A percentile compares a stretch with the other conserved stretches of the same genome.
Evolutionary conservation across 495 filamentous ascomycete species (phyloP).

Genomic region (Oleoguttula mirabilis): DNA sequence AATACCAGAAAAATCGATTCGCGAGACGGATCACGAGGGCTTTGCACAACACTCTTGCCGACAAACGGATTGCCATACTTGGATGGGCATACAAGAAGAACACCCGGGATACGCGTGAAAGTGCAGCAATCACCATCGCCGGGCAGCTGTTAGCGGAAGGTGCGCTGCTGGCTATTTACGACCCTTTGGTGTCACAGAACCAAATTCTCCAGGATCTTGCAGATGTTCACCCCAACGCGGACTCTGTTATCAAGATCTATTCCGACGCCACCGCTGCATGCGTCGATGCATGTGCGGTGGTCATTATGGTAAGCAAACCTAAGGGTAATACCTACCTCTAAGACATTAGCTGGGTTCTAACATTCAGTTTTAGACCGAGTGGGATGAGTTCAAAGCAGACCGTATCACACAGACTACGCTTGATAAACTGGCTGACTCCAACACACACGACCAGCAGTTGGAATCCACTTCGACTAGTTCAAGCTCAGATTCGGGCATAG

Average conservation of each 20-base stretch:
- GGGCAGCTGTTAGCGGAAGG: constrained; percentile 49
- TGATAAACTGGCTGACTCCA: no score
- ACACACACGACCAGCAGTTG: no score
- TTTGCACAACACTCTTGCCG: constrained; percentile 55
- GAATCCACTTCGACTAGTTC: neutral
- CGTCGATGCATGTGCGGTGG: constrained; percentile 40
- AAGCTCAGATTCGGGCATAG: neutral
- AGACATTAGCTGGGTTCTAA: no score
- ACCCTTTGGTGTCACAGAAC: constrained; percentile 48
- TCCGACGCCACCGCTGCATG: constrained; percentile 40
- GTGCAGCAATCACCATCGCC: constrained; percentile 56
- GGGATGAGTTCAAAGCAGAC: constrained; percentile 46
- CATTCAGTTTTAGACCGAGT: constrained; percentile 55
- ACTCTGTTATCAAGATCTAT: constrained; percentile 27
- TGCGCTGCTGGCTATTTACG: constrained; percentile 60
- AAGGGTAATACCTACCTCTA: no score
- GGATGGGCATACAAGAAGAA: constrained; percentile 78
- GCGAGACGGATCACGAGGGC: constrained; percentile 49
- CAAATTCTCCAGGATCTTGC: constrained; percentile 35
- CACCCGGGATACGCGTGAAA: constrained; percentile 66
- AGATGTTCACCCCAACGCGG: constrained; percentile 16
- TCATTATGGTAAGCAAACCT: no score
- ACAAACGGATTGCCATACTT: constrained; percentile 62
- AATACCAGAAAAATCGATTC: constrained; percentile 61
- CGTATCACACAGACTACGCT: no score